Percentiles rank a stretch among this genome's conserved stretches.
phyloP scores from a whole-genome alignment of 306 rosid genomes.

The Hylodesmum podocarpum region DNA sequence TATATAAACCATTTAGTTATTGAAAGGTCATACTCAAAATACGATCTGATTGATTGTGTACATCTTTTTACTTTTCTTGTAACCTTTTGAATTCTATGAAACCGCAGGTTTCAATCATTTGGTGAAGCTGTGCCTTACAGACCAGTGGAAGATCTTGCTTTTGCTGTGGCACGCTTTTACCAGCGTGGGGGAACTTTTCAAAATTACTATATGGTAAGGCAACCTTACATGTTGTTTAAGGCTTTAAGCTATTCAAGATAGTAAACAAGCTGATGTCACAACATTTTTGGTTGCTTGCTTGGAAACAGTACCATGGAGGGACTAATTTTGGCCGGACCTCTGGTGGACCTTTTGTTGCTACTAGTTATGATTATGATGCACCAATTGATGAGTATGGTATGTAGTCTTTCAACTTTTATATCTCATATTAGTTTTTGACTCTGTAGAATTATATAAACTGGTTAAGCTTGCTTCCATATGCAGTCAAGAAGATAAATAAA shows the following conservation, averaged over 20 bases:
- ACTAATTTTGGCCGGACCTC: conserved; percentile 77
- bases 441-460: neutral
- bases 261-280: conserved; percentile 14
- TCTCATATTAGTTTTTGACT: neutral
- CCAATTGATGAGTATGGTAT: conserved; percentile 95
- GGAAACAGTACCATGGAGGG: conserved; percentile 91
- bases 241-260: neutral
- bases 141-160: conserved; percentile 90
- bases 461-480: neutral
- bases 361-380: conserved; percentile 95
- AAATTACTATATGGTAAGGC: conserved; percentile 87
- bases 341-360: conserved; percentile 89
- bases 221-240: conserved; percentile 7
- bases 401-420: conserved; percentile 26
- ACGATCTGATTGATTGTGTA: neutral
- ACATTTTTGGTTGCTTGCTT: conserved; percentile 36
- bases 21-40: conserved; percentile 2
- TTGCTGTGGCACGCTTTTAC: conserved; percentile 86
- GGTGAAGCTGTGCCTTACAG: conserved; percentile 84
- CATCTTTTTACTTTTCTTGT: neutral
- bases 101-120: conserved; percentile 68
- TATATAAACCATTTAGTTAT: neutral
- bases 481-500: conserved; percentile 20
- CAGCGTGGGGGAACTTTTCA: conserved; percentile 95
- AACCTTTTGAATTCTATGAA: conserved; percentile 1